Conservation (phyloP, 192 early-diverging fungal genomes). For the Dispira parvispora region DNA sequence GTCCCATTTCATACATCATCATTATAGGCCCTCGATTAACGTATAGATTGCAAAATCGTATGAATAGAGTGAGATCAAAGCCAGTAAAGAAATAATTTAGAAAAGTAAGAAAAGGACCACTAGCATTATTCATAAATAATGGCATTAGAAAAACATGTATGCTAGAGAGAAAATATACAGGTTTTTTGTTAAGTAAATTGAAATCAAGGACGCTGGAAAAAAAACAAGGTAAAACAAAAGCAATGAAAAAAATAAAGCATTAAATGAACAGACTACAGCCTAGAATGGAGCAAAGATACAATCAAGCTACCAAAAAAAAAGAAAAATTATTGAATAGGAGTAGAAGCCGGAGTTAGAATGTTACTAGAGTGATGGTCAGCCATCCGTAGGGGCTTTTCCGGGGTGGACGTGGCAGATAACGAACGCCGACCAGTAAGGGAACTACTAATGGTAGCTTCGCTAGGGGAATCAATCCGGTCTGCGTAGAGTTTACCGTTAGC, state of each 20-base stretch:
- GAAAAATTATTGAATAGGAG: conserved; percentile 6
- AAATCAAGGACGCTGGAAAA: no score
- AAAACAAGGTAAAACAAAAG: background rate
- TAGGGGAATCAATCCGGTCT: no score
- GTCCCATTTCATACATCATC: no score
- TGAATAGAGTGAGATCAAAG: background rate
- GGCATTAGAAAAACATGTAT: no score
- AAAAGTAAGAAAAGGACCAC: no score
- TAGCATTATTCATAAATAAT: no score
- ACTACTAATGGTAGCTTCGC: background rate
- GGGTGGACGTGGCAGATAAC: background rate
- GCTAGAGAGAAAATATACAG: no score
- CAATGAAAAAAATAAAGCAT: background rate
- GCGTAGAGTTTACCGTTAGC: no score
- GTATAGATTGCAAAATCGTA: background rate
- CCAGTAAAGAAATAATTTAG: no score
- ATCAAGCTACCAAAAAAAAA: background rate
- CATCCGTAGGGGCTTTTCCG: background rate
- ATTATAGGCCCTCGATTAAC: no score
- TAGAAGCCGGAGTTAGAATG: background rate
- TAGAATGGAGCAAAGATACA: background rate
- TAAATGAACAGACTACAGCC: background rate
- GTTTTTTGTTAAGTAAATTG: no score
- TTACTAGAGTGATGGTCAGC: background rate
- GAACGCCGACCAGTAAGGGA: background rate